Percentiles rank a stretch among this genome's conserved stretches.
Evolutionary conservation across 1,284 basidiomycete species (phyloP).

Genomic region (Ganoderma sinense): DNA sequence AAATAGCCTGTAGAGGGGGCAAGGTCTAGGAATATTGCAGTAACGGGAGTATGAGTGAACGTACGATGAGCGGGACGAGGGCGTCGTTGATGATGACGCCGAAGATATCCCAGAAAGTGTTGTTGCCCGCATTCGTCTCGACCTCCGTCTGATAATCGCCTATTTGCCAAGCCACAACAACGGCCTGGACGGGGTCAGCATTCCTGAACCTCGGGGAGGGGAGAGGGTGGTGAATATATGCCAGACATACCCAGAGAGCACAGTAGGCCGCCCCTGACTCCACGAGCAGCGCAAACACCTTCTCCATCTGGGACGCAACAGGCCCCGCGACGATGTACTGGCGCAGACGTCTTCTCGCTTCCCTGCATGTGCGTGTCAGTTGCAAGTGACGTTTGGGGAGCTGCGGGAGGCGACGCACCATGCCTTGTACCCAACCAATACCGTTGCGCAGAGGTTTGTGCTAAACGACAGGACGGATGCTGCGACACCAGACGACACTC

Average conservation of each 20-base stretch:
- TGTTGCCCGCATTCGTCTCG: not conserved
- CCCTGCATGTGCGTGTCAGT: not conserved
- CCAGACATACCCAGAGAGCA: not conserved
- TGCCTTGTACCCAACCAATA: not conserved
- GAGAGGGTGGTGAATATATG: not conserved
- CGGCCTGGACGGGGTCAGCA: not conserved
- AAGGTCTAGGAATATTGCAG: not conserved
- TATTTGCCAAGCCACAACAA: not conserved
- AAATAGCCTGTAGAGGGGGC: not conserved
- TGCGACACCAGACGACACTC: not conserved
- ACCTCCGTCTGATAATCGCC: not conserved
- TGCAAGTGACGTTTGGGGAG: no score
- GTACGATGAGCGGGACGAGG: not conserved
- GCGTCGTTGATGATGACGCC: not conserved
- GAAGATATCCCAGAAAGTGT: not conserved
- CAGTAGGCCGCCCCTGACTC: not conserved
- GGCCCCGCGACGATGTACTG: not conserved
- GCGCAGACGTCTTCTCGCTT: not conserved
- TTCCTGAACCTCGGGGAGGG: no score
- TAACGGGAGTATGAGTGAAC: not conserved
- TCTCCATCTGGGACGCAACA: not conserved
- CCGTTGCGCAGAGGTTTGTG: not conserved
- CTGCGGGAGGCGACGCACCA: not conserved
- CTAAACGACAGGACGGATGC: not conserved
- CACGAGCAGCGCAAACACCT: not conserved